Conservation (phyloP, 1,284 basidiomycete species). For the Cutaneotrichosporon spelunceum region DNA sequence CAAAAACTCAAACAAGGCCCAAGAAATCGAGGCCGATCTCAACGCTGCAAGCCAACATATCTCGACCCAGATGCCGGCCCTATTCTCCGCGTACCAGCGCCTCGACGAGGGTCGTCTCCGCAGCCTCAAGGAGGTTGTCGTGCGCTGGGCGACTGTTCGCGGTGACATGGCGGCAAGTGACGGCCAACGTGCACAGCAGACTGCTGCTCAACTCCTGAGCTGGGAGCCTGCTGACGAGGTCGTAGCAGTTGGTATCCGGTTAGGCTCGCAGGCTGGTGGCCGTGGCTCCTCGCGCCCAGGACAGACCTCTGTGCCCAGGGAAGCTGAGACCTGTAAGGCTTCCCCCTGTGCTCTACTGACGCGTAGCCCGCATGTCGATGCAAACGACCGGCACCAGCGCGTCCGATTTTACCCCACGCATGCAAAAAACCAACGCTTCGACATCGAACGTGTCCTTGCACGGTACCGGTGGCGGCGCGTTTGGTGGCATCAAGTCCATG, state of each 20-base stretch:
- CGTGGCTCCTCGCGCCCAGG: constrained; percentile 21
- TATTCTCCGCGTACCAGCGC: constrained; percentile 47
- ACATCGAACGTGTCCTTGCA: constrained; percentile 20
- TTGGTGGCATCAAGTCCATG: constrained; percentile 51
- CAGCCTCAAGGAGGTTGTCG: constrained; percentile 47
- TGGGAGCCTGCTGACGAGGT: constrained; percentile 49
- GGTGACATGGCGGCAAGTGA: constrained; percentile 45
- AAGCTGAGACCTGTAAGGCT: not conserved
- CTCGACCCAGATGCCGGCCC: constrained; percentile 41
- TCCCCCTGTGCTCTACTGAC: not conserved
- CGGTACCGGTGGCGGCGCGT: constrained; percentile 25
- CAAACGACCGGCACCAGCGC: constrained; percentile 8
- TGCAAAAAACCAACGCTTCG: constrained; percentile 31
- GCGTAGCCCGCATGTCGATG: constrained; percentile 13
- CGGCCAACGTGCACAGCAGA: constrained; percentile 43
- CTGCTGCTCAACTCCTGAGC: constrained; percentile 38
- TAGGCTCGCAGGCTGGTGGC: constrained; percentile 31
- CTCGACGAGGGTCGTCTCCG: constrained; percentile 46
- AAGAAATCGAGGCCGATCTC: constrained; percentile 37
- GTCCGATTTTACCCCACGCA: constrained; percentile 36
- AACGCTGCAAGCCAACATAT: constrained; percentile 37
- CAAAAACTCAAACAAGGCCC: constrained; percentile 42
- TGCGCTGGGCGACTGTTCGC: constrained; percentile 48
- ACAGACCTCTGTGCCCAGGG: not conserved
- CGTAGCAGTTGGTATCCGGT: constrained; percentile 31